Base-by-base conservation (phyloP, 768 basidiomycete species). In the Tulasnella sp. region DNA sequence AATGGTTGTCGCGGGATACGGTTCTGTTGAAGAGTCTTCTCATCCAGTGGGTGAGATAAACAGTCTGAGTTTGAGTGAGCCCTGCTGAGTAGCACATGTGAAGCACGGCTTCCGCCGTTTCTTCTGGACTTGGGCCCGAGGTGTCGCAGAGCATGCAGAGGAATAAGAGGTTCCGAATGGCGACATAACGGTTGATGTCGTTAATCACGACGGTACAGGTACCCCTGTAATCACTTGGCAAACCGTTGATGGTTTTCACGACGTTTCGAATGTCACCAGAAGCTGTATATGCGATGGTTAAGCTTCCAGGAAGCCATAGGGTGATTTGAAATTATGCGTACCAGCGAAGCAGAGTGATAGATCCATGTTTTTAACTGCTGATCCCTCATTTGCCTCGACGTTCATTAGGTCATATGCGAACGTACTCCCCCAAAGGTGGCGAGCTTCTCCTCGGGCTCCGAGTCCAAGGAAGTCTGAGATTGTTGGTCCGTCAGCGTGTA, bases 191-290 rank as follows among this genome's bases (percentile, higher is more conserved):
- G 15, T 66, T 61, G n/a, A 55, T 15, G 52, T 79, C 78, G 61
- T 79, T 79, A 52, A 79, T 50, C 1, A 76, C 3, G 25, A 79
- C 68, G 7, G 63, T 71, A 15, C 76, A 53, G 11, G 68, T 60
- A 2, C 78, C 78, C 1, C 68, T 66, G 60, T 74, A 78, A 45
- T 76, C 65, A 10, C 61, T 19, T 4, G 77, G 75, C 22, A 79
- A 70, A 10, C 62, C 61, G 60, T 78, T 79, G 53, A 78, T 63
- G 2, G 74, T 78, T 25, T 64, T 64, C 4, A 79, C 50, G 17
- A 78, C 60, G 54, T 77, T 70, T 31, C 78, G 71, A 49, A 79
- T 68, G 64, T 79, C 78, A 4, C 78, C 78, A 5, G 78, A 79
- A 0, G 76, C 78, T 79, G 50, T 5, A 66, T 61, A 31, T 27